These are phyloP conservation scores for Parsonsia alboflavescens DNA, from an alignment of 257 asterid species.

Conservation along the genomic window DNA sequence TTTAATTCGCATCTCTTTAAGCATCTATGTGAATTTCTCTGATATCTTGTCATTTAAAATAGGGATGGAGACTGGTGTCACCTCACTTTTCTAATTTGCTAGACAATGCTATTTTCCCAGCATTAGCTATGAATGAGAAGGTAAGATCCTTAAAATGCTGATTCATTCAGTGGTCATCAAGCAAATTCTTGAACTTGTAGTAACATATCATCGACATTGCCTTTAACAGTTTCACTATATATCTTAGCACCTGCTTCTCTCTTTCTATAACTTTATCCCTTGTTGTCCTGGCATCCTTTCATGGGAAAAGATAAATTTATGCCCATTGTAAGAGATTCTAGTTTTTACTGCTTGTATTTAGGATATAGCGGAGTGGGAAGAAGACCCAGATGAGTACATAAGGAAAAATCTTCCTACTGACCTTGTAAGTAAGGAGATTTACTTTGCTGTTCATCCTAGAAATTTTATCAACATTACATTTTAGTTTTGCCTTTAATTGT, in stretches of 20 bases:
- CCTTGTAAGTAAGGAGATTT: constrained; percentile 25
- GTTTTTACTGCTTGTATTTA: constrained; percentile 1
- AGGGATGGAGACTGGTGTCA: constrained; percentile 45
- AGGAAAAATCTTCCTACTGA: constrained; percentile 44
- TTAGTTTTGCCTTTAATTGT: constrained; percentile 1
- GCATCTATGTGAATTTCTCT: background rate
- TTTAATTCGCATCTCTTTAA: background rate
- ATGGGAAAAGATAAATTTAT: background rate
- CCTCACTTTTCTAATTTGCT: constrained; percentile 38
- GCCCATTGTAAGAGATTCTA: background rate
- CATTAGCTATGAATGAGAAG: constrained; percentile 39
- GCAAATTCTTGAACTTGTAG: background rate
- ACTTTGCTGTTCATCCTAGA: constrained; percentile 4
- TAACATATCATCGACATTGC: background rate
- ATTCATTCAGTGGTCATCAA: background rate
- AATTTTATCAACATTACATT: background rate
- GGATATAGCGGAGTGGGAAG: constrained; percentile 44
- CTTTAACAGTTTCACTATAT: background rate
- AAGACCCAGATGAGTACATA: constrained; percentile 41
- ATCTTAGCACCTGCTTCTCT: background rate
- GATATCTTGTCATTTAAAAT: constrained; percentile 9
- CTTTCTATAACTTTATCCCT: background rate
- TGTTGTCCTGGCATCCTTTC: background rate
- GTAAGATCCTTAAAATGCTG: constrained; percentile 17
- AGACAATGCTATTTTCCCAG: constrained; percentile 34